These are phyloP conservation scores for Entoloma clypeatum DNA, from an alignment of 1,284 basidiomycete species.

Conservation along the genomic window DNA sequence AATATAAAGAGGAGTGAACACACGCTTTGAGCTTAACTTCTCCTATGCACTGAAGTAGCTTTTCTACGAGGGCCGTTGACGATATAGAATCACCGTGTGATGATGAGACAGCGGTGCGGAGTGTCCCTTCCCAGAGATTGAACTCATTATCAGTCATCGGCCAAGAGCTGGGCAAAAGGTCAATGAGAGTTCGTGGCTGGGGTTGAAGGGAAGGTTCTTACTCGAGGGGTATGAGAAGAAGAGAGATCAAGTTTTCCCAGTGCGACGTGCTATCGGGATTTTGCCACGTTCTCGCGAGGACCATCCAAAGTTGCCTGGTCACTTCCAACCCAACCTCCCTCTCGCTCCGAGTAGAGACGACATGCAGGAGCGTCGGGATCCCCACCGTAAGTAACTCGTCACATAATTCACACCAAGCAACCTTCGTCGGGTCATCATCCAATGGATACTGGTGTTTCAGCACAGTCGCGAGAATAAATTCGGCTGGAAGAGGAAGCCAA, in stretches of 20 bases:
- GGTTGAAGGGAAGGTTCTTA: conserved; percentile 22
- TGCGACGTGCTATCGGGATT: conserved; percentile 16
- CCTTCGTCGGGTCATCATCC: conserved; percentile 32
- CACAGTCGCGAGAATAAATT: conserved; percentile 39
- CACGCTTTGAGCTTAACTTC: conserved; percentile 18
- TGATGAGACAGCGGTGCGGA: conserved; percentile 26
- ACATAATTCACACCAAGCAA: conserved; percentile 44
- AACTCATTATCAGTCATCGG: conserved; percentile 35
- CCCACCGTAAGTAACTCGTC: conserved; percentile 37
- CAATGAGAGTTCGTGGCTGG: conserved; percentile 4
- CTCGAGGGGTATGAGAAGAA: conserved; percentile 46
- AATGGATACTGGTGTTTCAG: conserved; percentile 38
- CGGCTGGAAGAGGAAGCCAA: conserved; percentile 40
- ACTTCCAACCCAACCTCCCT: conserved; percentile 26
- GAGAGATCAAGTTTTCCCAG: conserved; percentile 39
- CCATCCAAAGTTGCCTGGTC: conserved; percentile 32
- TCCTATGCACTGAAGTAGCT: conserved; percentile 24
- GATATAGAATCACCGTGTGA: conserved; percentile 18
- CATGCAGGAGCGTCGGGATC: conserved; percentile 28
- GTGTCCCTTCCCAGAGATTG: conserved; percentile 34
- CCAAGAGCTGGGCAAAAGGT: conserved; percentile 40
- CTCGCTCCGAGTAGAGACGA: conserved; percentile 26
- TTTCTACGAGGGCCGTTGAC: conserved; percentile 21
- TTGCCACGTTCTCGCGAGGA: conserved; percentile 26
- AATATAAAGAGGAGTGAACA: conserved; percentile 5